phyloP scores from a whole-genome alignment of 176 grass and related monocot species.

The Aegilops tauschii region DNA sequence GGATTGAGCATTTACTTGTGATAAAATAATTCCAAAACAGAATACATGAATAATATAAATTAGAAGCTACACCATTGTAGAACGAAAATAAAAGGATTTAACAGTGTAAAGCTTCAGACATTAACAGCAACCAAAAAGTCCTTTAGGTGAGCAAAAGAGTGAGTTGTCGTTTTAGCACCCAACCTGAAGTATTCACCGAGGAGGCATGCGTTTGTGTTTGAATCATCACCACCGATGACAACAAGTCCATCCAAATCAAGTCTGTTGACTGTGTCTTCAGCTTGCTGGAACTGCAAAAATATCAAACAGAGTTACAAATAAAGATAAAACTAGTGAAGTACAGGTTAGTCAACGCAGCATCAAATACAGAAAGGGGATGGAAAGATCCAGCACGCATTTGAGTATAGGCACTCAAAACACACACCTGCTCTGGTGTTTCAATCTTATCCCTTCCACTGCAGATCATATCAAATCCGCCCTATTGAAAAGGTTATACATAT shows the following conservation, averaged over 20 bases:
- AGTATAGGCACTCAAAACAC: not conserved
- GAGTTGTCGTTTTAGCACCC: not conserved
- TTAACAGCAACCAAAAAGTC: not conserved
- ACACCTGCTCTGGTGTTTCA: constrained; percentile 95
- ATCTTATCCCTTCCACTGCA: constrained; percentile 99
- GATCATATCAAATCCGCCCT: constrained; percentile 99
- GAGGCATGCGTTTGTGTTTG: constrained; percentile 99
- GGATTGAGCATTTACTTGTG: not conserved
- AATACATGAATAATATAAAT: not conserved
- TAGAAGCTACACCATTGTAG: not conserved
- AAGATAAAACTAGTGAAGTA: not conserved
- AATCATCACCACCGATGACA: constrained; percentile 98
- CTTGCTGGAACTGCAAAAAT: constrained; percentile 83
- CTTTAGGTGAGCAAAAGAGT: not conserved
- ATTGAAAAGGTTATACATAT: constrained; percentile 7
- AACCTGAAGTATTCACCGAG: constrained; percentile 95
- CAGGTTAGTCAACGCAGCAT: not conserved
- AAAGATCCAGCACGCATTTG: constrained; percentile 3
- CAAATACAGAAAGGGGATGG: not conserved
- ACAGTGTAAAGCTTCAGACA: not conserved
- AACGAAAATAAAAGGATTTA: not conserved
- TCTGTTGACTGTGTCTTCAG: constrained; percentile 80
- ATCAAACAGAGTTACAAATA: constrained; percentile 19
- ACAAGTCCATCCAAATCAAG: constrained; percentile 95
- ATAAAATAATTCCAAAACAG: not conserved